These are phyloP conservation scores for Bipolaris cookei DNA, from an alignment of 2,329 filamentous ascomycete species.

Conservation along the genomic window DNA sequence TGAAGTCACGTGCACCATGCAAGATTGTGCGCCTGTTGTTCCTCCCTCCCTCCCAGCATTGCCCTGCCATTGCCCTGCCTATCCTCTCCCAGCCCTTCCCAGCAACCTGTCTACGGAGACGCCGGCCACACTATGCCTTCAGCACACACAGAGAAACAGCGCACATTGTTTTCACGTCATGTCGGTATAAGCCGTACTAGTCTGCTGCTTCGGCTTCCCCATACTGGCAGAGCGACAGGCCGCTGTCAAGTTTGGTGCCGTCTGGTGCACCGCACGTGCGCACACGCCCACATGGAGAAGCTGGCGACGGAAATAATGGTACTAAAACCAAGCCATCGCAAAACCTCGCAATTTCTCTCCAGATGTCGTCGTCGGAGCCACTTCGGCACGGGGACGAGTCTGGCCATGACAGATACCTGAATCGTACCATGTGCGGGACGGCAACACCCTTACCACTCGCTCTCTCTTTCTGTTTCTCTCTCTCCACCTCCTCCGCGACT, in stretches of 20 bases:
- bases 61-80: not conserved
- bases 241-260: not conserved
- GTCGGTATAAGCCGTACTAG: conserved; percentile 1
- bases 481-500: conserved; percentile 14
- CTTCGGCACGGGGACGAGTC: conserved; percentile 8
- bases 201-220: conserved; percentile 2
- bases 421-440: conserved; percentile 18
- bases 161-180: conserved; percentile 1
- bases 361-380: conserved; percentile 4
- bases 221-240: conserved; percentile 1
- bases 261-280: not conserved
- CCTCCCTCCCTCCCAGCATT: not conserved
- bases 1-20: not conserved
- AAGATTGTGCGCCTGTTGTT: conserved; percentile 7
- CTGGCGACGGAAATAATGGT: not conserved
- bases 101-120: conserved; percentile 13
- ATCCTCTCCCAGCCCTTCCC: conserved; percentile 12
- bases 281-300: not conserved
- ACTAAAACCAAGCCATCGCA: too few relatives aligned
- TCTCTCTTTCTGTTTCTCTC: conserved; percentile 7
- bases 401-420: conserved; percentile 12
- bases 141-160: not conserved
- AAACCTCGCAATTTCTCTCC: not conserved
- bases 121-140: conserved; percentile 1
- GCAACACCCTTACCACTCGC: conserved; percentile 11